A percentile compares a stretch with the other conserved stretches of the same genome.
These are phyloP conservation scores for Umbilicus rupestris DNA, from an alignment of 164 flowering plant genomes.

Conservation along the genomic window DNA sequence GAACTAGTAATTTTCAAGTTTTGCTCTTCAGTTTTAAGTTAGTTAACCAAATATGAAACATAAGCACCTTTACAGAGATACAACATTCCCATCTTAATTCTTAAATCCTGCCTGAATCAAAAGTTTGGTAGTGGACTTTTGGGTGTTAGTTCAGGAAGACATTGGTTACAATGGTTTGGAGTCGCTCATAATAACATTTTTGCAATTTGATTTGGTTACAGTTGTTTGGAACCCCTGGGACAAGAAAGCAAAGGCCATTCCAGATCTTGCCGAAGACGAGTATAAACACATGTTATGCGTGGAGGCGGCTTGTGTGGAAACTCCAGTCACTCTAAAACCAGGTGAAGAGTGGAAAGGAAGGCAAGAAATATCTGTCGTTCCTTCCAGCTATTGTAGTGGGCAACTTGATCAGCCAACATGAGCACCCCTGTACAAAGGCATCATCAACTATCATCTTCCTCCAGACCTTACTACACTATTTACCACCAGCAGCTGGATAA, in stretches of 20 bases:
- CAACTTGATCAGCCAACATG: slow-evolving; percentile 24
- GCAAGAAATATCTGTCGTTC: slow-evolving; percentile 28
- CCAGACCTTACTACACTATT: too few species aligned
- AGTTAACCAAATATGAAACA: too few species aligned
- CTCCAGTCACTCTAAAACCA: slow-evolving; percentile 28
- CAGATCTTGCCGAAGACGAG: slow-evolving; percentile 33
- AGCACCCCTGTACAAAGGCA: not conserved
- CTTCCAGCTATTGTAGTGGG: slow-evolving; percentile 34
- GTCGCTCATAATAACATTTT: not conserved
- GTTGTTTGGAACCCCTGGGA: slow-evolving; percentile 44
- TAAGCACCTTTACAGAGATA: too few species aligned
- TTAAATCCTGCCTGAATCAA: too few species aligned
- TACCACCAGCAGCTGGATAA: too few species aligned
- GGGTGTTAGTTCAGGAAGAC: too few species aligned
- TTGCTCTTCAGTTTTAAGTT: too few species aligned
- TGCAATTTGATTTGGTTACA: slow-evolving; percentile 6
- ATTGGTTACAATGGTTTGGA: too few species aligned
- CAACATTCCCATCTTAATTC: too few species aligned
- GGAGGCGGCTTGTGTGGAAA: slow-evolving; percentile 30
- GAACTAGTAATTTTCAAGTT: too few species aligned
- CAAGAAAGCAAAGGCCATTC: slow-evolving; percentile 29
- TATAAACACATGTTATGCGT: slow-evolving; percentile 32
- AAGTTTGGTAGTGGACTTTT: too few species aligned
- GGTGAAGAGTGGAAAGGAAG: slow-evolving; percentile 38
- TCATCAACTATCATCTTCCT: too few species aligned